Conservation (phyloP, 2,329 filamentous ascomycete species). For the Fusarium tupiense region DNA sequence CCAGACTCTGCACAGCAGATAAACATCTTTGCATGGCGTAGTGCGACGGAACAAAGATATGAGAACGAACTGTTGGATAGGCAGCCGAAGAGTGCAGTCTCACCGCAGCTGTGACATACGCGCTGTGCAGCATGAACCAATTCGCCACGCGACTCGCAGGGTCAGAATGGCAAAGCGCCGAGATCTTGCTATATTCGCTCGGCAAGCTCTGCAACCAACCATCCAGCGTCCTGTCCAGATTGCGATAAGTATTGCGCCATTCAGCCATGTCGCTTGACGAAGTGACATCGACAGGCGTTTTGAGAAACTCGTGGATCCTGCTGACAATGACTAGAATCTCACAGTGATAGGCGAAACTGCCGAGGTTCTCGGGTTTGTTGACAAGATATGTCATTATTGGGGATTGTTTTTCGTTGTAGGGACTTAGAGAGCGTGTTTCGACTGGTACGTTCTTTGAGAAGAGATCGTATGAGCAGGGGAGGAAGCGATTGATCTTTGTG, state of each 20-base stretch:
- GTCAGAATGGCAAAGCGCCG: conserved; percentile 56
- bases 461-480: conserved; percentile 56
- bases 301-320: conserved; percentile 55
- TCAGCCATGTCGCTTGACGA: conserved; percentile 51
- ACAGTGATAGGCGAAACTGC: conserved; percentile 58
- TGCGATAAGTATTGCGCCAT: conserved; percentile 54
- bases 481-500: conserved; percentile 50
- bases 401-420: conserved; percentile 40
- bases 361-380: conserved; percentile 54
- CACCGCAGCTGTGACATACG: conserved; percentile 56
- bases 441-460: conserved; percentile 57
- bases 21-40: conserved; percentile 58
- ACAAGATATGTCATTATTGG: conserved; percentile 42
- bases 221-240: conserved; percentile 52
- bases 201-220: conserved; percentile 55
- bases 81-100: conserved; percentile 56
- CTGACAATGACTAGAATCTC: conserved; percentile 56
- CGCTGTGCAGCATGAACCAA: conserved; percentile 58
- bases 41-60: conserved; percentile 55
- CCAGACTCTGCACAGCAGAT: conserved; percentile 55
- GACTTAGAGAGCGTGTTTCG: conserved; percentile 50
- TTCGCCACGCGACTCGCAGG: conserved; percentile 57
- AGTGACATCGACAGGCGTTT: conserved; percentile 52
- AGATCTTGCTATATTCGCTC: conserved; percentile 57
- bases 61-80: conserved; percentile 53